These are phyloP conservation scores for Fusarium agapanthi DNA, from an alignment of 2,329 filamentous ascomycete genomes.

Conservation along the genomic window DNA sequence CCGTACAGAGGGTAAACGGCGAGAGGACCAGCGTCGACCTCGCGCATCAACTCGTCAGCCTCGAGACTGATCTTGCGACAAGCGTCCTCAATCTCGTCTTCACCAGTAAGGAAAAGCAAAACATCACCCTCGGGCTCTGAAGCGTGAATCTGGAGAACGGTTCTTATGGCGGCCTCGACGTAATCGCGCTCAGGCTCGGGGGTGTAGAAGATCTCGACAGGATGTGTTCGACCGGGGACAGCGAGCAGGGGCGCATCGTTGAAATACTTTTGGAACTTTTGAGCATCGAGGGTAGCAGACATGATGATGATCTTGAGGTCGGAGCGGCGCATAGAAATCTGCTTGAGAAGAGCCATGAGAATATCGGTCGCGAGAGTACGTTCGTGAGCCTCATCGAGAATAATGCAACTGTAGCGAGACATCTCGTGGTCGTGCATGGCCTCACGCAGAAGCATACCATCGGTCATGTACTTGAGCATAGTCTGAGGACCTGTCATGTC, in stretches of 20 bases:
- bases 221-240: constrained; percentile 93
- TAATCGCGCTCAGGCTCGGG: constrained; percentile 96
- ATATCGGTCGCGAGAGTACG: constrained; percentile 97
- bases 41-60: constrained; percentile 88
- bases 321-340: constrained; percentile 80
- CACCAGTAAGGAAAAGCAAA: constrained; percentile 92
- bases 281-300: constrained; percentile 95
- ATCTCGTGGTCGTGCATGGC: constrained; percentile 96
- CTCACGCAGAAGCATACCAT: constrained; percentile 96
- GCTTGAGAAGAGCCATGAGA: constrained; percentile 94
- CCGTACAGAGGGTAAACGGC: constrained; percentile 94
- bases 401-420: constrained; percentile 94
- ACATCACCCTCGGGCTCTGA: constrained; percentile 93
- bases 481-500: constrained; percentile 90
- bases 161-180: constrained; percentile 92
- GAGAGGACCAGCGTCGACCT: constrained; percentile 90
- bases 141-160: constrained; percentile 95
- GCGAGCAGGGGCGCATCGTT: constrained; percentile 91
- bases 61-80: constrained; percentile 91
- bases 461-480: constrained; percentile 99
- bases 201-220: constrained; percentile 98
- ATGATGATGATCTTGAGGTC: constrained; percentile 99
- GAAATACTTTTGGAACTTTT: constrained; percentile 99
- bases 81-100: constrained; percentile 98
- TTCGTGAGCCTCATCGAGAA: constrained; percentile 98